Conservation (phyloP, 306 rosid species). For the Trifolium dubium region DNA sequence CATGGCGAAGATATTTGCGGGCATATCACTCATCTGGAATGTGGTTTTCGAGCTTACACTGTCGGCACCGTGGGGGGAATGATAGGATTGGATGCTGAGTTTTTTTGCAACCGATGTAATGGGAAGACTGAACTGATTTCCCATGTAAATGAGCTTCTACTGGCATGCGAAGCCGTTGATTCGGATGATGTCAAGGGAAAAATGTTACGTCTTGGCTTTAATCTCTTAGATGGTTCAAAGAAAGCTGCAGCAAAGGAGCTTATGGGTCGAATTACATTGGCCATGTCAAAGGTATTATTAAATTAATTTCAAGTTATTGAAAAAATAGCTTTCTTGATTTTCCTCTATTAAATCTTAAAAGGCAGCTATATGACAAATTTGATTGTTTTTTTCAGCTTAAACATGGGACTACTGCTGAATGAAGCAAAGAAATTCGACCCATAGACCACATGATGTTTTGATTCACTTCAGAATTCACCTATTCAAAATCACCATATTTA, state of each 20-base stretch:
- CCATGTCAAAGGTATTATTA: conserved; percentile 59
- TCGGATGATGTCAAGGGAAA: conserved; percentile 50
- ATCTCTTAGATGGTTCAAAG: conserved; percentile 65
- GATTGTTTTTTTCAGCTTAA: conserved; percentile 57
- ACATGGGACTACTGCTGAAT: conserved; percentile 52
- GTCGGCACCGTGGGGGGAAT: conserved; percentile 85
- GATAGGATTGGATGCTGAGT: conserved; percentile 77
- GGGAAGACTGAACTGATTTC: conserved; percentile 64
- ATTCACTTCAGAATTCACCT: too few relatives aligned
- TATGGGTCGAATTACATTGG: conserved; percentile 53
- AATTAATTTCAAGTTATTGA: conserved; percentile 16
- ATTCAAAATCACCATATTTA: neutral
- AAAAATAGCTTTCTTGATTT: conserved; percentile 37
- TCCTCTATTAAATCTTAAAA: conserved; percentile 36
- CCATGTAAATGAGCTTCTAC: conserved; percentile 57
- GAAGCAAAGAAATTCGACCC: too few relatives aligned
- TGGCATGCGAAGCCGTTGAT: conserved; percentile 56
- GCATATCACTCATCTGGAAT: conserved; percentile 70
- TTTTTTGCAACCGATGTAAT: conserved; percentile 79
- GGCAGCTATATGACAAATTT: conserved; percentile 44
- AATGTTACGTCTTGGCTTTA: conserved; percentile 54
- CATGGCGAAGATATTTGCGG: conserved; percentile 61
- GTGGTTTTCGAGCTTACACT: conserved; percentile 63
- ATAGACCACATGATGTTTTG: too few relatives aligned
- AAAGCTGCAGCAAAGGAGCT: conserved; percentile 59